Conservation (phyloP, 83 land plant species). For the Isoetes engelmannii region DNA sequence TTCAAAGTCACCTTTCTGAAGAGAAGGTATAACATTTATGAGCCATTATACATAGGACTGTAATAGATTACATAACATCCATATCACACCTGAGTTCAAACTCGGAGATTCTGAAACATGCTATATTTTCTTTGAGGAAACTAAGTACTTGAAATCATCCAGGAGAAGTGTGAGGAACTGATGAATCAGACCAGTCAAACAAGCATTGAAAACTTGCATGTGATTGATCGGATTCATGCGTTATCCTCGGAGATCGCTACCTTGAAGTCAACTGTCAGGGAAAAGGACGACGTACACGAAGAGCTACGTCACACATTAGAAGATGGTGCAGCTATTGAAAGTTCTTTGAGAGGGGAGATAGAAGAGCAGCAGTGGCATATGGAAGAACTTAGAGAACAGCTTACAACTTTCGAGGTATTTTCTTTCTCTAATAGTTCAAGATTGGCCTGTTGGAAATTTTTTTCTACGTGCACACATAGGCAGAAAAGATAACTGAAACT, state of each 20-base stretch:
- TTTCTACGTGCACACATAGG: too few species aligned
- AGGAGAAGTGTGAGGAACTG: conserved; percentile 27
- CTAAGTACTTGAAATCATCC: too few species aligned
- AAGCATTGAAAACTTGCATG: conserved; percentile 30
- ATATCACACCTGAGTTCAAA: too few species aligned
- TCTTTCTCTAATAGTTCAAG: too few species aligned
- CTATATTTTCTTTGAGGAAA: too few species aligned
- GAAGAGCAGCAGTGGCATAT: conserved; percentile 21
- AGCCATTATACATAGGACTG: too few species aligned
- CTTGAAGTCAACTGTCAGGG: conserved; percentile 16
- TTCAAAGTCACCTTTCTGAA: too few species aligned
- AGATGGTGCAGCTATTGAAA: conserved; percentile 29
- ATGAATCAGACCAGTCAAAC: conserved; percentile 26
- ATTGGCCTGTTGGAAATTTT: too few species aligned
- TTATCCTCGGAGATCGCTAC: conserved; percentile 34
- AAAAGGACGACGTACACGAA: conserved; percentile 12
- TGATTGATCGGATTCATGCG: conserved; percentile 29
- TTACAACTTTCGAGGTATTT: conserved; percentile 6
- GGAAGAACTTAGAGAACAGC: conserved; percentile 25
- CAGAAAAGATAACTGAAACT: too few species aligned
- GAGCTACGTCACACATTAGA: conserved; percentile 29
- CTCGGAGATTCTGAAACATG: too few species aligned
- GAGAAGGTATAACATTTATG: too few species aligned
- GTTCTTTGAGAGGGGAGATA: conserved; percentile 26
- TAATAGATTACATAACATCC: too few species aligned